Evolutionary conservation across 2,329 filamentous ascomycete species (phyloP).

Genomic region (Acephala macrosclerotiorum): DNA sequence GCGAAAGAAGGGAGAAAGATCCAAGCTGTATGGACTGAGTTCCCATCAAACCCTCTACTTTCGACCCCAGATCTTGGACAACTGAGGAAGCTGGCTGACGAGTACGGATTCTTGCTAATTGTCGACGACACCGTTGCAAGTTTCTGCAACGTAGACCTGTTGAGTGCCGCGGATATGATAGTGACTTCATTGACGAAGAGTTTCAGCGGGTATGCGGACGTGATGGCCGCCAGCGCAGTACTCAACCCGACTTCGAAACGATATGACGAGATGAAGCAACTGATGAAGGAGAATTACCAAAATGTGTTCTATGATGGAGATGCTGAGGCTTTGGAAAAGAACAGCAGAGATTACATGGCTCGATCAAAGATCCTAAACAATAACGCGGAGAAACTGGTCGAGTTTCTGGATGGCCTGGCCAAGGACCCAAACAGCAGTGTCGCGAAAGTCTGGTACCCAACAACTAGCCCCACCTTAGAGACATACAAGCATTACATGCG

Average conservation of each 20-base stretch:
- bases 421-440: conserved; percentile 42
- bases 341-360: conserved; percentile 53
- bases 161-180: conserved; percentile 55
- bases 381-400: conserved; percentile 50
- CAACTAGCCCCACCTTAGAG: conserved; percentile 32
- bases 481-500: conserved; percentile 42
- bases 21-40: conserved; percentile 58
- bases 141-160: conserved; percentile 52
- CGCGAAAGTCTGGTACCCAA: conserved; percentile 54
- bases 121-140: conserved; percentile 48
- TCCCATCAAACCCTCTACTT: conserved; percentile 56
- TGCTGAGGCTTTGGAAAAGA: conserved; percentile 53
- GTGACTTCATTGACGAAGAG: conserved; percentile 63
- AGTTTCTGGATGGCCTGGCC: conserved; percentile 45
- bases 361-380: conserved; percentile 50
- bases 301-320: conserved; percentile 59
- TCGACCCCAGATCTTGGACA: conserved; percentile 50
- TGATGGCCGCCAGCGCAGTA: conserved; percentile 59
- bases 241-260: conserved; percentile 55
- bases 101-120: conserved; percentile 43
- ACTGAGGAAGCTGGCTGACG: conserved; percentile 50
- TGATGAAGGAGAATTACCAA: conserved; percentile 42
- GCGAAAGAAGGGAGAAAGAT: conserved; percentile 46
- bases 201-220: conserved; percentile 63
- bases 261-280: conserved; percentile 48